Evolutionary conservation across 2,329 filamentous ascomycete species (phyloP), one percentile per base, ranked within the genome.

Genomic region (Scedosporium minutisporum): DNA sequence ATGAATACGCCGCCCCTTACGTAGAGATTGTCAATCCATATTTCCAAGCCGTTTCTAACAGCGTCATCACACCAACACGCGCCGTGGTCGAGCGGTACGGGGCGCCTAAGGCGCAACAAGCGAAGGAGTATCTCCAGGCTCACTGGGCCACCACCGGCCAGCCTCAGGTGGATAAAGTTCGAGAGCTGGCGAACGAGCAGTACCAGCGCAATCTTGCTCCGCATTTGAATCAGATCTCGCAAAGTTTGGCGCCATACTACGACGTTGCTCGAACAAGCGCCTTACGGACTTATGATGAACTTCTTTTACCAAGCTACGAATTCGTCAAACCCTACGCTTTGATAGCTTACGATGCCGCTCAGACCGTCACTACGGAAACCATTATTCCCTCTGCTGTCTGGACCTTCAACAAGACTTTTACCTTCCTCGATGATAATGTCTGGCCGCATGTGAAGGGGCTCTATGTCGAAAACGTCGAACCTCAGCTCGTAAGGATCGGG

Each of bases 401-500:
- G 79, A 84, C 84, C 3, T 91, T 88, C 82, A 85, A 86, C 63
- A 86, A 86, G 64, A 83, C 84, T 0, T 84, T 86, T 64, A 76
- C 82, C 12, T 93, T 97, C 70, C 76, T 96, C 41, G 85, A 91
- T 63, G 84, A 85, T 57, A 87, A 86, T 1, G 78, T 97, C 16
- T 95, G 90, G 88, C 93, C 93, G 1, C 87, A 89, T 66, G 66
- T 97, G 10, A 86, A 89, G 27, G 82, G 89, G 14, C 77, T 97
- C 4, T 97, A 97, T 70, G 84, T 87, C 10, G 87, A 96, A 70
- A 96, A 96, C 68, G 93, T 99, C 3, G 93, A 97, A 76, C 96
- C 96, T 14, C 96, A 99, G 74, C 82, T 99, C 14, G 84, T 93
- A 63, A 91, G 92, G 69, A 97, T 99, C 69, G 90, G 91, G 12